Percentiles rank a stretch among this genome's conserved stretches.
These are phyloP conservation scores for Xylariaceae sp. DNA, from an alignment of 2,329 filamentous ascomycete species.

Conservation along the genomic window DNA sequence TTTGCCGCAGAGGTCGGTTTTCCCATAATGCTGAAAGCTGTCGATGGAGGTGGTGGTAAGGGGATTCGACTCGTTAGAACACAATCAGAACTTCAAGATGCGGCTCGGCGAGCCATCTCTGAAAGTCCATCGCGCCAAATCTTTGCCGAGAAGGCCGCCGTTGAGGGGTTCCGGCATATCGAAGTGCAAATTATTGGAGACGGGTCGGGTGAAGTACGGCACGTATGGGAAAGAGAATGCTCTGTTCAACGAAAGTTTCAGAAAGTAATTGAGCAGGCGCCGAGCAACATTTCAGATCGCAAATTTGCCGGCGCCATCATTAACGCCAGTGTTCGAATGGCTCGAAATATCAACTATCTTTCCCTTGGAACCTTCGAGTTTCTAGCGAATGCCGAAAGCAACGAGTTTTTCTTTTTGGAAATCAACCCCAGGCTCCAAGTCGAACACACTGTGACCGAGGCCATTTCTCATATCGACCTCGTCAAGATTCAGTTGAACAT, in stretches of 20 bases:
- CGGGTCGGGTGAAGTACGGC: constrained; percentile 53
- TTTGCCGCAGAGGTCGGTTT: constrained; percentile 34
- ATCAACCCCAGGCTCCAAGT: constrained; percentile 65
- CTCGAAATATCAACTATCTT: constrained; percentile 36
- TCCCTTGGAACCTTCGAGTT: constrained; percentile 46
- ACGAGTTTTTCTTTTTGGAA: constrained; percentile 55
- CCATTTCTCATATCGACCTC: constrained; percentile 12
- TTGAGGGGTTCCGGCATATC: constrained; percentile 57
- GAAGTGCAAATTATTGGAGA: constrained; percentile 56
- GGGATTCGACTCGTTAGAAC: constrained; percentile 53
- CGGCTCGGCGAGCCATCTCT: constrained; percentile 47
- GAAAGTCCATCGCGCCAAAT: constrained; percentile 56
- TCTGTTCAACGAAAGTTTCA: constrained; percentile 65
- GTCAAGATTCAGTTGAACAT: constrained; percentile 14
- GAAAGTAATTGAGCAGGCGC: constrained; percentile 58
- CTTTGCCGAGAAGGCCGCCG: constrained; percentile 54
- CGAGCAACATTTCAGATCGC: constrained; percentile 46
- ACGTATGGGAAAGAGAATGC: constrained; percentile 64
- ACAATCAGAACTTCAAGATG: constrained; percentile 40
- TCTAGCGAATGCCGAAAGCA: constrained; percentile 59
- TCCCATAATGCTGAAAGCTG: constrained; percentile 55
- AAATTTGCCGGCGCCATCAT: constrained; percentile 44
- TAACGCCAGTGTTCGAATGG: constrained; percentile 50
- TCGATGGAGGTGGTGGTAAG: constrained; percentile 58
- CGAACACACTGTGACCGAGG: constrained; percentile 73